Percentiles rank a stretch among this genome's conserved stretches.
phyloP scores from a whole-genome alignment of 2,329 filamentous ascomycete genomes.

The Colletotrichum sp. region DNA sequence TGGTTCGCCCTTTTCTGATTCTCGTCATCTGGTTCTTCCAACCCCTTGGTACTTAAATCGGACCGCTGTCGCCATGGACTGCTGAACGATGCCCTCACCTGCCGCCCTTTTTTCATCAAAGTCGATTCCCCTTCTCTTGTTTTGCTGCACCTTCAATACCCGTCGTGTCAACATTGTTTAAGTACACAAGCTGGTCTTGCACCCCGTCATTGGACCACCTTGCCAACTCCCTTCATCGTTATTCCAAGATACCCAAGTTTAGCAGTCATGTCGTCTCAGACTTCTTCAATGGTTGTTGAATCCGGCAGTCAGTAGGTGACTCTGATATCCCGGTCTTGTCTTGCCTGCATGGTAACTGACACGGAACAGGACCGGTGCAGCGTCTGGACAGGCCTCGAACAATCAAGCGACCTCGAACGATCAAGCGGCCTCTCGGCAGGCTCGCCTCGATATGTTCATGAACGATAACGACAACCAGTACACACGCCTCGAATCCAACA shows the following conservation, averaged over 20 bases:
- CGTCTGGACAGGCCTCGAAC: background rate
- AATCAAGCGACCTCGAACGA: background rate
- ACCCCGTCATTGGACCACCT: background rate
- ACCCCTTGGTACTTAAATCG: background rate
- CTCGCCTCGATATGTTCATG: background rate
- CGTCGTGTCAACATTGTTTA: background rate
- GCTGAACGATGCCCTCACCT: background rate
- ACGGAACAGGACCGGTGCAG: background rate
- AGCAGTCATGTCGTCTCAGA: background rate
- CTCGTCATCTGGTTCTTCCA: background rate
- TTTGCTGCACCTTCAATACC: background rate
- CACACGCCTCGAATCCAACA: background rate
- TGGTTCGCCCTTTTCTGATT: background rate
- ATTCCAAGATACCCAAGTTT: background rate
- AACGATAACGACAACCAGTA: background rate
- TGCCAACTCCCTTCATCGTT: background rate
- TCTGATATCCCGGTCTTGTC: background rate
- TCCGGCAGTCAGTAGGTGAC: background rate
- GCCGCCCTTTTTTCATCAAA: background rate
- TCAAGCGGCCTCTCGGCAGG: background rate
- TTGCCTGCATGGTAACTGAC: background rate
- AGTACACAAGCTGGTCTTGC: background rate
- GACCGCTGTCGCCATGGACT: background rate
- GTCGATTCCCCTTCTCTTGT: background rate
- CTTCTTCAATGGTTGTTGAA: background rate